Conservation (phyloP, 2,329 filamentous ascomycete species). For the Colletotrichum filicis region DNA sequence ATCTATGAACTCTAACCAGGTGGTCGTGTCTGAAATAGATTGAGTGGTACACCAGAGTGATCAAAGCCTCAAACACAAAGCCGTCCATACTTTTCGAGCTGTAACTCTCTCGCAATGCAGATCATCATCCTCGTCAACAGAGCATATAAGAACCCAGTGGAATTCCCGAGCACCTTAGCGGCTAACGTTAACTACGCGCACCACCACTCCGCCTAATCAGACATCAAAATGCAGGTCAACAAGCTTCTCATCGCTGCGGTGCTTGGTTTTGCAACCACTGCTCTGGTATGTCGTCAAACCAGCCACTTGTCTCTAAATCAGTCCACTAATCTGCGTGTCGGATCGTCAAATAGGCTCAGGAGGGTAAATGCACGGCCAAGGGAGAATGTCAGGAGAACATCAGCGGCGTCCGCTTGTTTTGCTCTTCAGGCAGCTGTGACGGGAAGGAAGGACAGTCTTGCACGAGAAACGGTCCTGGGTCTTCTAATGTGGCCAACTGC, state of each 20-base stretch:
- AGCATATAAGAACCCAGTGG: too few relatives aligned
- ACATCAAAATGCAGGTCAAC: neutral
- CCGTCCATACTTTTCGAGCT: neutral
- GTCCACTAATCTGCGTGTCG: neutral
- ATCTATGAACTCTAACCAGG: neutral
- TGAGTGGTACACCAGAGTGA: neutral
- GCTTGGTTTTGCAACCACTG: neutral
- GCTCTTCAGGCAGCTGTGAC: constrained; percentile 5
- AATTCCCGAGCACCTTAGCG: too few relatives aligned
- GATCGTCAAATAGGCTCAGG: neutral
- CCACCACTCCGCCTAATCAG: neutral
- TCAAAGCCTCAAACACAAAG: neutral
- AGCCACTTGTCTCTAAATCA: neutral
- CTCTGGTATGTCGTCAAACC: neutral
- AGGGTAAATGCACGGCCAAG: constrained; percentile 17
- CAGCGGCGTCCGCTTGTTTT: constrained; percentile 11
- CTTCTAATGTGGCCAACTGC: constrained; percentile 8
- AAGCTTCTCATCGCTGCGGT: neutral
- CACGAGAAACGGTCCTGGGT: constrained; percentile 5
- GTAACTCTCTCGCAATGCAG: neutral
- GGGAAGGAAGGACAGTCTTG: constrained; percentile 11
- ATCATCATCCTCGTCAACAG: too few relatives aligned
- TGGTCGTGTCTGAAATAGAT: neutral
- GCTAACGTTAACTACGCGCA: neutral
- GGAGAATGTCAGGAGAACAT: constrained; percentile 9